These are phyloP conservation scores for Kuraishia borneana DNA, from an alignment of 805 yeast species.

Conservation along the genomic window DNA sequence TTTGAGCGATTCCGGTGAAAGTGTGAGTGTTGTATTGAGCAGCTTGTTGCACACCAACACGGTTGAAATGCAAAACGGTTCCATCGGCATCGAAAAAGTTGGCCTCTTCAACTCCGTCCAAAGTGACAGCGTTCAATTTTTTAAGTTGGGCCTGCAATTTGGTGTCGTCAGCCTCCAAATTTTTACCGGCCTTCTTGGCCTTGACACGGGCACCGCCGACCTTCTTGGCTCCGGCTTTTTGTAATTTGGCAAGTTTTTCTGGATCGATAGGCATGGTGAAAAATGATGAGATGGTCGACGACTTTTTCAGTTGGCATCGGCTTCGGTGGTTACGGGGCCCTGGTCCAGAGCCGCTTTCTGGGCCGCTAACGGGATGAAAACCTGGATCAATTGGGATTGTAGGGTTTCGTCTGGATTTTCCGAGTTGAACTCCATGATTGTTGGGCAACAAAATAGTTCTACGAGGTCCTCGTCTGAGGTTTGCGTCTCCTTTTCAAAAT, in stretches of 20 bases:
- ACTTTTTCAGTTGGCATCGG: background rate
- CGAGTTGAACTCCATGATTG: constrained; percentile 12
- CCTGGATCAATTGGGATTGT: constrained; percentile 15
- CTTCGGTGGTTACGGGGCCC: background rate
- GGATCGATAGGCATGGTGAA: constrained; percentile 76
- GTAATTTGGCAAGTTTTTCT: constrained; percentile 88
- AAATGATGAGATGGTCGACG: background rate
- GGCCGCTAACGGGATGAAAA: constrained; percentile 23
- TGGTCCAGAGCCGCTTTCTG: constrained; percentile 11
- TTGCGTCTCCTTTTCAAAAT: constrained; percentile 15
- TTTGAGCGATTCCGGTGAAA: constrained; percentile 90
- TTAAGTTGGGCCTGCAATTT: constrained; percentile 82
- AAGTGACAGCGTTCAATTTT: constrained; percentile 80
- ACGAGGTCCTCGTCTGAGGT: constrained; percentile 16
- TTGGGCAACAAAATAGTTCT: constrained; percentile 16
- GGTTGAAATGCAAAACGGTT: constrained; percentile 88
- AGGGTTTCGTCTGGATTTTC: constrained; percentile 8
- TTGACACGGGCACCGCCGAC: constrained; percentile 84
- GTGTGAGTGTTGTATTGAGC: constrained; percentile 86
- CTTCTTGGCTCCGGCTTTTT: constrained; percentile 75
- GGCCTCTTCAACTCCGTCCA: constrained; percentile 91
- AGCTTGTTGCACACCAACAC: constrained; percentile 93
- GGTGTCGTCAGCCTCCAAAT: constrained; percentile 76
- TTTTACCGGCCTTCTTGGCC: constrained; percentile 63
- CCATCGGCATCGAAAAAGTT: constrained; percentile 97